Evolutionary conservation across 176 grass and related monocot species (phyloP).

Genomic region (Coix lacrymajobi): DNA sequence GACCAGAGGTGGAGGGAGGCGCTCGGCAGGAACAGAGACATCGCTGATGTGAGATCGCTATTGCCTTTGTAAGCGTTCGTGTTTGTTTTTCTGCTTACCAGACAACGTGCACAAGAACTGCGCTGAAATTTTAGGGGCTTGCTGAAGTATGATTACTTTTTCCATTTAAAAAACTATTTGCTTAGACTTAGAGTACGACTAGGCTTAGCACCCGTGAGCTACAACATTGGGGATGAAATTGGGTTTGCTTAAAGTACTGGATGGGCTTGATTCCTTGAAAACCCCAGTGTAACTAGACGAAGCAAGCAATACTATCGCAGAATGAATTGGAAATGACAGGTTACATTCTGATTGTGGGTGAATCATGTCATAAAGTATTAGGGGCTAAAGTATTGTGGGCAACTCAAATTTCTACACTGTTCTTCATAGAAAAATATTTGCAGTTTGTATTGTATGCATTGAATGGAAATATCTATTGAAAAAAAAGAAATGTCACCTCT

Average conservation of each 20-base stretch:
- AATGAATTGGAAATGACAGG: background rate
- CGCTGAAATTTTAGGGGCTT: background rate
- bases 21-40: constrained; percentile 51
- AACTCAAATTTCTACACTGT: background rate
- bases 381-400: background rate
- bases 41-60: constrained; percentile 53
- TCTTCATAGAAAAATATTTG: background rate
- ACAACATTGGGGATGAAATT: background rate
- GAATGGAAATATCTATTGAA: background rate
- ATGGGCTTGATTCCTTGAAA: background rate
- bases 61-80: constrained; percentile 17
- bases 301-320: background rate
- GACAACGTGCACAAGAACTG: background rate
- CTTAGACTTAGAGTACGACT: background rate
- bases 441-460: background rate
- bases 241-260: background rate
- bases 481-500: background rate
- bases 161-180: background rate
- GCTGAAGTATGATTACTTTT: background rate
- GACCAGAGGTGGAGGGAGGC: constrained; percentile 50
- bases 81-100: background rate
- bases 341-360: background rate
- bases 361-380: background rate
- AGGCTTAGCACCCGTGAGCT: background rate
- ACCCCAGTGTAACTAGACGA: background rate